Evolutionary conservation across 129 eudicot genomes (phyloP), one percentile per base, ranked within the genome.

Genomic region (Flaveria linearis): DNA sequence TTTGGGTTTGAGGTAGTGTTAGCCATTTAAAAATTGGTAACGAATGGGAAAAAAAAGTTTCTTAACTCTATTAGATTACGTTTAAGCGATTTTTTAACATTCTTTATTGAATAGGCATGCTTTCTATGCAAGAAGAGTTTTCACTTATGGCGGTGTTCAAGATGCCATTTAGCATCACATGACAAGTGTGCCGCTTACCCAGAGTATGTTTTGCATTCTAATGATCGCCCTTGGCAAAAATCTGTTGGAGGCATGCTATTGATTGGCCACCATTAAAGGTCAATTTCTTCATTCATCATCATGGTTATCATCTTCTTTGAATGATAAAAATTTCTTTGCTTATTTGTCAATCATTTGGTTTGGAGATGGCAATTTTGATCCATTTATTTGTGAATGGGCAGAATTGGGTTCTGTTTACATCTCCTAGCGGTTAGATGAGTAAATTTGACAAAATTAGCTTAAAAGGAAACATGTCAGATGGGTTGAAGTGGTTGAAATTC

Each of bases 191-290:
- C 91, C 47, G 80, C 99, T 76, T 95, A 81, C 77, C 96, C 96
- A 7, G 91, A 94, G 82, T 69, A 84, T 72, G 91, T 94, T 52
- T 25, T 74, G 23, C 86, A 62, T 61, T 46, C 83, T 55, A 72
- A 75, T 25, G 86, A 79, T 67, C 80, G 63, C 53, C 87, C 91
- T n/a, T 85, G 85, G 45, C 85, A 86, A 87, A 91, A 66, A 84
- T 95, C 70, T 95, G 99, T 72, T 95, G 99, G 99, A 87, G 82
- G 84, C 99, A 94, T 85, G 77, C 74, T 51, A 16, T 58, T n/a
- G 86, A 86, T 82, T 88, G 93, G 90, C 86, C 83, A 69, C 77
- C 72, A 57, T 85, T 83, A 78, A 87, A 91, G 97, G 97, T 91
- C 88, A 78, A 84, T 84, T 73, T 84, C 90, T 83, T 92, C 88